Base-by-base conservation (phyloP, 108 stramenopile genomes). In the Chaetoceros muelleri region DNA sequence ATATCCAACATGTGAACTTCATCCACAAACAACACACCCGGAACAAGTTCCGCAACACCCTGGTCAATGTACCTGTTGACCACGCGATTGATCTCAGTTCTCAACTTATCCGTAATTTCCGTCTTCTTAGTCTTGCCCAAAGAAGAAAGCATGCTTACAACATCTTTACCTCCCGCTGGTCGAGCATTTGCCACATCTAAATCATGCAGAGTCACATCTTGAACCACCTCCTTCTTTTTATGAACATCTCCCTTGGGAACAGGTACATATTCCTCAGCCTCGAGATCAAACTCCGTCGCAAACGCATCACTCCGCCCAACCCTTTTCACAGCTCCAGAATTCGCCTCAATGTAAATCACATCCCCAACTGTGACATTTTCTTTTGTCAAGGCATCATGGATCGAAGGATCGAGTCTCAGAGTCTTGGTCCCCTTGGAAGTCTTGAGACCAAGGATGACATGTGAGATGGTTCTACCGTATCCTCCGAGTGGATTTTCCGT, bases 1-100 rank as follows among this genome's bases (percentile, higher is more conserved):
- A 98, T 93, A 74, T 99, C 98, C 29, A 99, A 79, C 98, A 99
- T 99, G 87, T 99, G 98, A 1, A 94, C 96, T 75, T 99, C 98
- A 63, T 99, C 98, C 21, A 99, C 77, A 69, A 99, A 99, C 31
- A 99, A 74, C 17, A 99, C 98, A 21, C 98, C 98, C 17, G 98
- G 98, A 28, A 99, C 96, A 1, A 99, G 74, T 76, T 99, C 96
- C 8, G 98, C 98, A 18, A 97, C 82, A 53, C 98, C 98, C 62
- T 94, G 83, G 64, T 96, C 93, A 67, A 99, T 96, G 69, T 98
- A 97, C 2, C 82, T 69, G 68, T 96, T 90, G 25, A 97, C 96
- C 28, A 97, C 95, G 57, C 91, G 90, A 69, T 99, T 99, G 78
- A 98, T 97, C 76, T 98, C 96, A 13, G 68, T 79, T 45, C 97